These are phyloP conservation scores for Nakaseomyces uthaithaninus DNA, from an alignment of 1,139 yeast species.

Conservation along the genomic window DNA sequence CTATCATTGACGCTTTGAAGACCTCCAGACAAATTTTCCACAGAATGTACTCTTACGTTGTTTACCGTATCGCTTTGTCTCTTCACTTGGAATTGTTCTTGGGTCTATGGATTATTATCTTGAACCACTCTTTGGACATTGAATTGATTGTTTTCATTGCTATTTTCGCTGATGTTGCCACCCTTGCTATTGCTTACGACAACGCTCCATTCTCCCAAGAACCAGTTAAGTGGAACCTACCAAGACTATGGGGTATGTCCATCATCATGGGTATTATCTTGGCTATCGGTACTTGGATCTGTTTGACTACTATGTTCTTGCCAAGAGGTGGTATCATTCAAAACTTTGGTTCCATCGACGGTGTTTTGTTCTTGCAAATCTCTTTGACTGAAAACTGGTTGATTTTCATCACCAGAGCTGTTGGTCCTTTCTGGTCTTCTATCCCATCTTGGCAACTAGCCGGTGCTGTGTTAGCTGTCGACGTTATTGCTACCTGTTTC, in stretches of 20 bases:
- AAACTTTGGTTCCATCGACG: conserved; percentile 89
- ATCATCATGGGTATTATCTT: conserved; percentile 70
- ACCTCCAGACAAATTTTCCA: conserved; percentile 96
- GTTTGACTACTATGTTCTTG: conserved; percentile 84
- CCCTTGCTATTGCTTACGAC: conserved; percentile 91
- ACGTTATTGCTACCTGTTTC: conserved; percentile 84
- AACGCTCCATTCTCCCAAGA: conserved; percentile 95
- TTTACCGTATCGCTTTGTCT: conserved; percentile 90
- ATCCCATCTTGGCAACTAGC: conserved; percentile 90
- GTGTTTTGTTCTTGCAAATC: conserved; percentile 85
- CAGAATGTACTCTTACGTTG: conserved; percentile 96
- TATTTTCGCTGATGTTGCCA: conserved; percentile 91
- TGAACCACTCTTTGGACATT: conserved; percentile 74
- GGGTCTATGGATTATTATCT: conserved; percentile 90
- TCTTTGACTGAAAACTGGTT: conserved; percentile 94
- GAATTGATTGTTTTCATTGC: conserved; percentile 90
- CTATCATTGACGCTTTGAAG: conserved; percentile 88
- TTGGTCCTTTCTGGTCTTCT: conserved; percentile 93
- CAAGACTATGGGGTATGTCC: conserved; percentile 96
- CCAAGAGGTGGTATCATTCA: conserved; percentile 84
- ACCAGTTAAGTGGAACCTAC: conserved; percentile 98
- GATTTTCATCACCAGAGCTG: conserved; percentile 91
- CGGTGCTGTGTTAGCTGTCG: conserved; percentile 86
- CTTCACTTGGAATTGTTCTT: conserved; percentile 87
- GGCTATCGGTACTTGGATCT: conserved; percentile 88